A percentile compares a stretch with the other conserved stretches of the same genome.
These are phyloP conservation scores for Gaultheria prostrata DNA, from an alignment of 148 eudicot species.

Conservation along the genomic window DNA sequence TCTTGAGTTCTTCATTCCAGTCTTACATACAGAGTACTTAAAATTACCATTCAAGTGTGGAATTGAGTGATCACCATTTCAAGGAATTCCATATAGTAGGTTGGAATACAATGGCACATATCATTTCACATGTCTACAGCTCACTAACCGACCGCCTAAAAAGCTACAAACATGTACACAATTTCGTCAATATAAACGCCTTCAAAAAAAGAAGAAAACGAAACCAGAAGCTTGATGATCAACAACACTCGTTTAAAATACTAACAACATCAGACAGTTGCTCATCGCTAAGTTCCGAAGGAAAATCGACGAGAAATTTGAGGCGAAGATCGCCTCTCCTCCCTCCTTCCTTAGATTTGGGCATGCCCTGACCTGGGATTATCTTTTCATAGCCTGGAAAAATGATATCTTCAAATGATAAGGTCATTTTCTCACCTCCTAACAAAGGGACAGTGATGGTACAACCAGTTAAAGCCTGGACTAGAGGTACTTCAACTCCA, in stretches of 20 bases:
- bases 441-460: slow-evolving; percentile 57
- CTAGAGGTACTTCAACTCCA: slow-evolving; percentile 67
- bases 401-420: slow-evolving; percentile 55
- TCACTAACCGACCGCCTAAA: background rate
- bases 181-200: background rate
- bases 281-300: slow-evolving; percentile 41
- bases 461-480: slow-evolving; percentile 74
- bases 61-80: background rate
- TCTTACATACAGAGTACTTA: background rate
- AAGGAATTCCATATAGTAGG: background rate
- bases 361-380: slow-evolving; percentile 74
- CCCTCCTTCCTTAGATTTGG: slow-evolving; percentile 38
- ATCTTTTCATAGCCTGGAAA: slow-evolving; percentile 61
- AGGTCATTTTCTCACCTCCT: slow-evolving; percentile 52
- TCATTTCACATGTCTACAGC: slow-evolving; percentile 2
- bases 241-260: slow-evolving; percentile 42
- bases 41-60: background rate
- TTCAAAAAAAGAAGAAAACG: background rate
- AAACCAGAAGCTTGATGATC: background rate
- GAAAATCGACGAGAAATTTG: slow-evolving; percentile 60
- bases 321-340: slow-evolving; percentile 58
- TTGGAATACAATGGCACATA: background rate
- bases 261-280: slow-evolving; percentile 38
- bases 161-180: background rate
- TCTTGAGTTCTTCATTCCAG: too few species aligned